These are phyloP conservation scores for Tricholoma terreum DNA, from an alignment of 768 basidiomycete species.

Conservation along the genomic window DNA sequence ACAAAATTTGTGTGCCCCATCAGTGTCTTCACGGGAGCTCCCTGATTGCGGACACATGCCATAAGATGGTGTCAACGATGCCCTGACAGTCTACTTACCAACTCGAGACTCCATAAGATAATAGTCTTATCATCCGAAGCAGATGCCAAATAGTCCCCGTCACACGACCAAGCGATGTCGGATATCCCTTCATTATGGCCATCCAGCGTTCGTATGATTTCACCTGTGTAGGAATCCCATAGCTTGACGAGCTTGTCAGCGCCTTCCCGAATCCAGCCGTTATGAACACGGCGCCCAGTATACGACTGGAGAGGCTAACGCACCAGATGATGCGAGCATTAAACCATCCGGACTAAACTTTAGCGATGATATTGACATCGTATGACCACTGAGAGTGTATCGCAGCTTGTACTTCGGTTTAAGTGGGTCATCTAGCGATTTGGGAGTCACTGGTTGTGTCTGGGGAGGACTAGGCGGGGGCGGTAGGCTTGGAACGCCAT, in stretches of 20 bases:
- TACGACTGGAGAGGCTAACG: slow-evolving; percentile 23
- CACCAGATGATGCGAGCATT: slow-evolving; percentile 82
- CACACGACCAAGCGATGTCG: slow-evolving; percentile 85
- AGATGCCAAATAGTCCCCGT: slow-evolving; percentile 81
- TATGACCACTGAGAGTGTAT: slow-evolving; percentile 78
- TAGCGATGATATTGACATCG: slow-evolving; percentile 74
- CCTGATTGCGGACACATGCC: slow-evolving; percentile 33
- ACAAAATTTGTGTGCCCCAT: slow-evolving; percentile 91
- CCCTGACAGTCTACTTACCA: slow-evolving; percentile 35
- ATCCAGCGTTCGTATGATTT: slow-evolving; percentile 66
- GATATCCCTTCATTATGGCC: slow-evolving; percentile 85
- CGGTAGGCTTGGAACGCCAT: background rate
- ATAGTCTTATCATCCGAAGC: slow-evolving; percentile 93
- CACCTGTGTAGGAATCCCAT: slow-evolving; percentile 73
- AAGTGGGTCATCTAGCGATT: slow-evolving; percentile 4
- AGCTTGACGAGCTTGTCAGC: slow-evolving; percentile 82
- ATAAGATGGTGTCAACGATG: slow-evolving; percentile 10
- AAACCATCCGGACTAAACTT: slow-evolving; percentile 88
- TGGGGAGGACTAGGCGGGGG: slow-evolving; percentile 1
- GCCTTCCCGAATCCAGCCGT: slow-evolving; percentile 49
- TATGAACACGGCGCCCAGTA: slow-evolving; percentile 17
- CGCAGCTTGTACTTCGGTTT: slow-evolving; percentile 55
- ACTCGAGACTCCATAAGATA: slow-evolving; percentile 77
- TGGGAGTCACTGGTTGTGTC: background rate
- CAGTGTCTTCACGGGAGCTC: slow-evolving; percentile 60